Conservation (phyloP, 345 rosid genomes). For the Ailanthus altissimus region DNA sequence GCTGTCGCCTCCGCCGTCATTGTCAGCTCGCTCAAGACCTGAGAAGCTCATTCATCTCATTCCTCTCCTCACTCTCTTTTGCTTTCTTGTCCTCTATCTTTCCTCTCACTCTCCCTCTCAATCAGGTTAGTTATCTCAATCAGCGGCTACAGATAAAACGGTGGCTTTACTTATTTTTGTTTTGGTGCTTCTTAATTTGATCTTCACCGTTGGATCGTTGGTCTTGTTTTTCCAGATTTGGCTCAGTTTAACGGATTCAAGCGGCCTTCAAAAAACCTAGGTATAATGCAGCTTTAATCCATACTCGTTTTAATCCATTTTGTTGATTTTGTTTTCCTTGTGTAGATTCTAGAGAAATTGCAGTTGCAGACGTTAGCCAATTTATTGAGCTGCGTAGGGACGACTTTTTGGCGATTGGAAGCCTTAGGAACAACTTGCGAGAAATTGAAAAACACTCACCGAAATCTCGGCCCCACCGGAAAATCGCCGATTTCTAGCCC, state of each 20-base stretch:
- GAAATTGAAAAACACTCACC: conserved; percentile 41
- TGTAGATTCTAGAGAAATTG: conserved; percentile 40
- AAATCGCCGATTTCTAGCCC: conserved; percentile 63
- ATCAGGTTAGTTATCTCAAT: conserved; percentile 46
- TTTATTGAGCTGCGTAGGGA: conserved; percentile 40
- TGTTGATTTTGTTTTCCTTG: not conserved
- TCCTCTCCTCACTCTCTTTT: conserved; percentile 74
- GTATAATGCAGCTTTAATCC: conserved; percentile 56
- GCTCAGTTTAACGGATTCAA: conserved; percentile 70
- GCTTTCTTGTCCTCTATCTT: conserved; percentile 81
- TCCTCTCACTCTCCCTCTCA: conserved; percentile 80
- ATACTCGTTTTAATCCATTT: not conserved
- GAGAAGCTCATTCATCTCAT: conserved; percentile 82
- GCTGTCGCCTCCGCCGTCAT: conserved; percentile 29
- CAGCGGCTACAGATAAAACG: not conserved
- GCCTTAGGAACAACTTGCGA: conserved; percentile 71
- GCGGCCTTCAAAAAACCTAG: conserved; percentile 44
- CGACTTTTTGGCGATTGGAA: conserved; percentile 57
- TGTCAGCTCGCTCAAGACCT: conserved; percentile 42
- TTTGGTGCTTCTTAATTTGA: not conserved
- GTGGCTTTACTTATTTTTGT: not conserved
- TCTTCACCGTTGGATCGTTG: not conserved
- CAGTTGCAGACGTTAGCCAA: conserved; percentile 39
- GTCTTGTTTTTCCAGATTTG: conserved; percentile 57
- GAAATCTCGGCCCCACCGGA: conserved; percentile 60